A percentile compares a stretch with the other conserved stretches of the same genome.
Evolutionary conservation across 1,139 yeast genomes (phyloP).

Genomic region (Nakaseomyces sp.): DNA sequence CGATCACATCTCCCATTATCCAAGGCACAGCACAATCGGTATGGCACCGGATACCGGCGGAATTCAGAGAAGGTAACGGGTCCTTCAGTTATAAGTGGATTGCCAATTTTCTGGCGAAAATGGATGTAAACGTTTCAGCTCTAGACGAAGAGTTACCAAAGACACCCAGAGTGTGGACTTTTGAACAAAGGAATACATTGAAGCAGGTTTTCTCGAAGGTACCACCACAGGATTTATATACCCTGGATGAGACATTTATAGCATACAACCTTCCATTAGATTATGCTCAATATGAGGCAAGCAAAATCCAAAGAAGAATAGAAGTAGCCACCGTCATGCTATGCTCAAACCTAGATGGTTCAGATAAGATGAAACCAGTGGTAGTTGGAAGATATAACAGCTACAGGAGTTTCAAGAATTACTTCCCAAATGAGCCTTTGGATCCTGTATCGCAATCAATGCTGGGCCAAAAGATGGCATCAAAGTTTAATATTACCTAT

Average conservation of each 20-base stretch:
- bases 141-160: slow-evolving; percentile 39
- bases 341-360: slow-evolving; percentile 55
- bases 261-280: slow-evolving; percentile 57
- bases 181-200: slow-evolving; percentile 45
- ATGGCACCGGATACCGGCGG: slow-evolving; percentile 51
- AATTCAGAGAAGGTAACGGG: slow-evolving; percentile 53
- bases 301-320: slow-evolving; percentile 32
- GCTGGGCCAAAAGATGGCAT: slow-evolving; percentile 38
- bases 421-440: slow-evolving; percentile 27
- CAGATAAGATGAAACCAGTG: slow-evolving; percentile 52
- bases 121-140: slow-evolving; percentile 46
- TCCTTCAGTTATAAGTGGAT: slow-evolving; percentile 62
- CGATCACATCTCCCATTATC: slow-evolving; percentile 54
- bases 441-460: slow-evolving; percentile 22
- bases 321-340: slow-evolving; percentile 48
- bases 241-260: slow-evolving; percentile 52
- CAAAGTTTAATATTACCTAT: slow-evolving; percentile 45
- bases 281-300: slow-evolving; percentile 46
- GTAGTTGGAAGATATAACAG: slow-evolving; percentile 54
- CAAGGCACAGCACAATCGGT: slow-evolving; percentile 57
- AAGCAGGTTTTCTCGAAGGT: slow-evolving; percentile 31
- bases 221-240: slow-evolving; percentile 47
- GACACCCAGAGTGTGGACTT: slow-evolving; percentile 52
- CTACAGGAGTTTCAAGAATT: slow-evolving; percentile 41
- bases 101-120: slow-evolving; percentile 45